Conservation (phyloP, 1,284 basidiomycete species). For the Meira nashicola region DNA sequence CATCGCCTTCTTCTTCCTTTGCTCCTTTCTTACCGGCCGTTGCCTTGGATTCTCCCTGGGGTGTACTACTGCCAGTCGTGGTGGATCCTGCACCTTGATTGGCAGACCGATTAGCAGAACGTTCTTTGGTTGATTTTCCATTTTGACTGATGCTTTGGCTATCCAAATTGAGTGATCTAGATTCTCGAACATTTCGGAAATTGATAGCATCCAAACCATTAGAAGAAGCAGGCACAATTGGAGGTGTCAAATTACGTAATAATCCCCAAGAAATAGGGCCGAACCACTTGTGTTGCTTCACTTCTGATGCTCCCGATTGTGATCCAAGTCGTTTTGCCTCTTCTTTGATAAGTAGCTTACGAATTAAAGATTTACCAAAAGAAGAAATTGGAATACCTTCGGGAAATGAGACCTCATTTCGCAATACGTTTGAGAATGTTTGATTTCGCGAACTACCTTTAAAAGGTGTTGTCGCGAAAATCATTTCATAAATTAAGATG, state of each 20-base stretch:
- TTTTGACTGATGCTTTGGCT: slow-evolving; percentile 37
- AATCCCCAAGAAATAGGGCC: slow-evolving; percentile 92
- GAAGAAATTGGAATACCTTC: slow-evolving; percentile 77
- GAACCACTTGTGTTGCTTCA: slow-evolving; percentile 99
- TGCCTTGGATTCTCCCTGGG: slow-evolving; percentile 31
- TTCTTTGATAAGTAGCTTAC: slow-evolving; percentile 85
- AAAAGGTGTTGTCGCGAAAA: slow-evolving; percentile 97
- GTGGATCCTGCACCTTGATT: neutral
- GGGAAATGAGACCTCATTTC: slow-evolving; percentile 79
- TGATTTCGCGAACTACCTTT: slow-evolving; percentile 90
- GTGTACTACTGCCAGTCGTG: neutral
- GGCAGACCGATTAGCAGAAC: neutral
- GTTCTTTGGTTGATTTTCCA: neutral
- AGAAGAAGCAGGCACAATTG: slow-evolving; percentile 78
- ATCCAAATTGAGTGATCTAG: slow-evolving; percentile 80
- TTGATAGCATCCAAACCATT: slow-evolving; percentile 79
- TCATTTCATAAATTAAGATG: slow-evolving; percentile 99
- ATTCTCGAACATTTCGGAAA: slow-evolving; percentile 85
- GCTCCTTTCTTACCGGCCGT: slow-evolving; percentile 41
- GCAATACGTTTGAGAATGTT: slow-evolving; percentile 92
- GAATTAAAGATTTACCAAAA: slow-evolving; percentile 75
- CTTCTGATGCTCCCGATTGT: slow-evolving; percentile 89
- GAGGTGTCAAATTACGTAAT: slow-evolving; percentile 83
- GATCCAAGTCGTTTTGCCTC: slow-evolving; percentile 84
- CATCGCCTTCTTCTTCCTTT: slow-evolving; percentile 46